A percentile compares a stretch with the other conserved stretches of the same genome.
Conservation (phyloP, 768 basidiomycete species). For the Tephrocybe sp. region DNA sequence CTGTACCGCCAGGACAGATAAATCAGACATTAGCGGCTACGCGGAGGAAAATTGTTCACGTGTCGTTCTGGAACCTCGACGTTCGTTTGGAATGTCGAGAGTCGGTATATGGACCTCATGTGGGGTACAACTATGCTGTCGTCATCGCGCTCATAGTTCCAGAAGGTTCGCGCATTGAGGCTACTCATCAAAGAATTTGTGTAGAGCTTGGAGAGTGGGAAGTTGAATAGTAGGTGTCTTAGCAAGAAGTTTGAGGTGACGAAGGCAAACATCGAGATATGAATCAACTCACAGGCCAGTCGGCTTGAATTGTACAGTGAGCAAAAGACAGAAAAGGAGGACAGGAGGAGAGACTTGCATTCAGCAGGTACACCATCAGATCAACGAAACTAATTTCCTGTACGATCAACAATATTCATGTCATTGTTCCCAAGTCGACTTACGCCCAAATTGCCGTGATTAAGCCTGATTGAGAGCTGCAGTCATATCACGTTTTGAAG, state of each 20-base stretch:
- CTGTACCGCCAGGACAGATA: background rate
- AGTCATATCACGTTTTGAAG: background rate
- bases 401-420: background rate
- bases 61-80: background rate
- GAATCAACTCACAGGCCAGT: slow-evolving; percentile 23
- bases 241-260: background rate
- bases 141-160: slow-evolving; percentile 19
- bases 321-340: too few relatives aligned
- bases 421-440: background rate
- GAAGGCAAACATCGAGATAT: background rate
- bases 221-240: slow-evolving; percentile 39
- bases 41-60: background rate
- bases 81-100: background rate
- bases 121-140: background rate
- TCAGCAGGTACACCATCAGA: slow-evolving; percentile 26
- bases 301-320: too few relatives aligned
- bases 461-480: slow-evolving; percentile 13
- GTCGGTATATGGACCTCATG: background rate
- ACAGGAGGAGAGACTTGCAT: slow-evolving; percentile 15
- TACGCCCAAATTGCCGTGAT: slow-evolving; percentile 29
- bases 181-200: slow-evolving; percentile 42
- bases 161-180: slow-evolving; percentile 32
- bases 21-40: too few relatives aligned
- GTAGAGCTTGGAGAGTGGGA: slow-evolving; percentile 40
- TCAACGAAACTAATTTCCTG: slow-evolving; percentile 20